Evolutionary conservation across 345 rosid species (phyloP).

Genomic region (Passiflora organensis): DNA sequence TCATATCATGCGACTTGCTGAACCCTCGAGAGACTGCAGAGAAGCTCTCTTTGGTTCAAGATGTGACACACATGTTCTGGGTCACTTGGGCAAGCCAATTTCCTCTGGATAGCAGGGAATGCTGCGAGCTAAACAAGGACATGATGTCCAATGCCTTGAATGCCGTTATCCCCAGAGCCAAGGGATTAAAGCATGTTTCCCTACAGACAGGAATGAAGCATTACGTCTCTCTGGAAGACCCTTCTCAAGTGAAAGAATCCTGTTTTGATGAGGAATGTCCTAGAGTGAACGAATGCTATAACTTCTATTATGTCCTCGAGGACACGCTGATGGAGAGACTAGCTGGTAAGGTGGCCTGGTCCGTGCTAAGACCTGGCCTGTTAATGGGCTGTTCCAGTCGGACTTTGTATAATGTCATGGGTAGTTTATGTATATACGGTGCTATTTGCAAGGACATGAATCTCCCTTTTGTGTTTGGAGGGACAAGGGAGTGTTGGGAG

Average conservation of each 20-base stretch:
- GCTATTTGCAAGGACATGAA: conserved; percentile 53
- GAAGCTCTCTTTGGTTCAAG: conserved; percentile 38
- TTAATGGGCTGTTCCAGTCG: conserved; percentile 61
- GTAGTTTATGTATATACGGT: conserved; percentile 72
- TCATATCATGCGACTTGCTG: conserved; percentile 74
- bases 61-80: conserved; percentile 78
- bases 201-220: conserved; percentile 90
- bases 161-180: conserved; percentile 46
- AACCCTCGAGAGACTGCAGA: conserved; percentile 45
- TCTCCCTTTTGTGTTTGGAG: conserved; percentile 86
- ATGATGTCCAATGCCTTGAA: conserved; percentile 69
- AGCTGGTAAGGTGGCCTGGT: conserved; percentile 42
- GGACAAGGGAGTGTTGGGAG: conserved; percentile 79
- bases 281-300: conserved; percentile 29
- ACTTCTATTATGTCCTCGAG: conserved; percentile 72
- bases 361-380: conserved; percentile 85
- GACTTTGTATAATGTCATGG: conserved; percentile 65
- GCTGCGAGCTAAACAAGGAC: conserved; percentile 60
- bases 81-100: conserved; percentile 70
- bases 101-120: conserved; percentile 50
- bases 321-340: conserved; percentile 61
- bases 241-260: conserved; percentile 13
- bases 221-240: conserved; percentile 44
- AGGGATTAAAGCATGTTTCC: conserved; percentile 59
- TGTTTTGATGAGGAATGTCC: conserved; percentile 57